Base-by-base conservation (phyloP, 306 rosid genomes). In the Dryas drummondii region DNA sequence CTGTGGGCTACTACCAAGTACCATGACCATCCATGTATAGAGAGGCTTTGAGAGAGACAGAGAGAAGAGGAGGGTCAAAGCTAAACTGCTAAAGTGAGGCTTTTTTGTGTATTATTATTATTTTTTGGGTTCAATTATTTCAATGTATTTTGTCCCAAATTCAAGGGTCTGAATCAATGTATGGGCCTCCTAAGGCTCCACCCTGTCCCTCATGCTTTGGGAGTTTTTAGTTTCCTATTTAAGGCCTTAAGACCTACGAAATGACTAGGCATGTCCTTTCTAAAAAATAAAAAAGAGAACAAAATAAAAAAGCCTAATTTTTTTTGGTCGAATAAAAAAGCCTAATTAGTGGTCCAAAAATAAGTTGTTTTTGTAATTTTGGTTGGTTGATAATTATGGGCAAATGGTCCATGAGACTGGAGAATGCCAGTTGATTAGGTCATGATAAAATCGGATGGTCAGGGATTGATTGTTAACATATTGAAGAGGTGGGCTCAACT, bases 131-230 rank as follows among this genome's bases (percentile, higher is more conserved):
- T 77, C 84, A 69, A 73, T 85, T 69, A 79, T 85, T 85, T 72
- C 71, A 32, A 76, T 72, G 82, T 76, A 78, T 81, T 84, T 47
- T 77, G 78, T 80, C 79, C 76, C 63, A 71, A 81, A 78, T 61
- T 41, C 82, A 79, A 54, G 77, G 51, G 84, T 85, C 82, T 79
- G 64, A 66, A 67, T 80, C 79, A 85, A 79, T 82, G 66, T 26
- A 78, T 61, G 78, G 78, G 79, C 80, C 80, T 79, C 70, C 65
- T 5, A 37, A 66, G 74, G 64, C 76, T 78, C 83, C 81, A 78
- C 78, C 72, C 70, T 69, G 86, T 73, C 88, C 66, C 79, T 79
- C 86, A 60, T 76, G 81, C 76, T 62, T 71, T 62, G 47, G 73
- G 68, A 60, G 42, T 70, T 71, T 65, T 69, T 32, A 56, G 52